A percentile compares a stretch with the other conserved stretches of the same genome.
These are phyloP conservation scores for Symbiodinium natans DNA, from an alignment of 73 alveolate species.

Conservation along the genomic window DNA sequence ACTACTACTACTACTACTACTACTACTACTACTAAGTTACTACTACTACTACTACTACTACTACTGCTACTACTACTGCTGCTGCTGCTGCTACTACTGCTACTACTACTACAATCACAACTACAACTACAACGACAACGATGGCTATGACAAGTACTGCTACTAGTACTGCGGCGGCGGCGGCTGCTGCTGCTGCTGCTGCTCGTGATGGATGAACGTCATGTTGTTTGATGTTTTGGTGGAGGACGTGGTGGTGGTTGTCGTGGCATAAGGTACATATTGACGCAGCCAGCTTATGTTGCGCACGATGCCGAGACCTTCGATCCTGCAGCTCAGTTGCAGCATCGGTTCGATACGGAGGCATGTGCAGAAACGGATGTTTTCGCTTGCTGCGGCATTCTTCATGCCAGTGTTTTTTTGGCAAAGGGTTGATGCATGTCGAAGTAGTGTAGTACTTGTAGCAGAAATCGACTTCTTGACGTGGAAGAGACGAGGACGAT, in stretches of 20 bases:
- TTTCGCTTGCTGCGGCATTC: too few species aligned
- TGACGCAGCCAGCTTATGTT: neutral
- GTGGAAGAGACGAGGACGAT: too few species aligned
- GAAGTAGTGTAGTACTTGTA: too few species aligned
- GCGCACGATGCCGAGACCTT: neutral
- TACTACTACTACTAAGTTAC: neutral
- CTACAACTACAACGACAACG: neutral
- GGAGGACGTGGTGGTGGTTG: too few species aligned
- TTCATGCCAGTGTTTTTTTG: too few species aligned
- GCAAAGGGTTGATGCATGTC: too few species aligned
- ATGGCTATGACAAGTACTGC: neutral
- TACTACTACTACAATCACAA: neutral
- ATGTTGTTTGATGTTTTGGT: too few species aligned
- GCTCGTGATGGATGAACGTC: too few species aligned
- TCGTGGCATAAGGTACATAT: neutral
- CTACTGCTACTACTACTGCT: neutral
- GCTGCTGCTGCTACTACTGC: neutral
- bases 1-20: neutral
- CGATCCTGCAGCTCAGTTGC: neutral
- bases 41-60: neutral
- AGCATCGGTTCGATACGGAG: too few species aligned
- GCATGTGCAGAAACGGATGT: too few species aligned
- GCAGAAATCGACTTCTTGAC: too few species aligned
- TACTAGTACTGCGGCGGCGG: neutral
- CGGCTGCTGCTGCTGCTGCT: neutral